Conservation (phyloP, 2,329 filamentous ascomycete species). For the Cercospora zeina region DNA sequence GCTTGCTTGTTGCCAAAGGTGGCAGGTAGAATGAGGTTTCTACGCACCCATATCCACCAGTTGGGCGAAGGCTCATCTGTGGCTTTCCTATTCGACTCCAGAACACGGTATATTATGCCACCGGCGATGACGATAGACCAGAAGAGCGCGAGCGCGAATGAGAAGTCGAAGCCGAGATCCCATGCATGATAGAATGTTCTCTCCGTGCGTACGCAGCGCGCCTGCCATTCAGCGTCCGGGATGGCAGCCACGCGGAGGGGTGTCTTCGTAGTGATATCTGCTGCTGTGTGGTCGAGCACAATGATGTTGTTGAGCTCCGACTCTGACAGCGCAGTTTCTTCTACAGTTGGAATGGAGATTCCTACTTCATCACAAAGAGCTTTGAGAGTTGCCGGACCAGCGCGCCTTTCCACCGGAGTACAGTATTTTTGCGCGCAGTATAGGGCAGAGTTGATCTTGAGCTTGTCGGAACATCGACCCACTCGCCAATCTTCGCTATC, state of each 20-base stretch:
- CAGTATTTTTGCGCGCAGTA: constrained; percentile 28
- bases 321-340: constrained; percentile 12
- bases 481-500: constrained; percentile 15
- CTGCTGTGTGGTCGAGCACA: constrained; percentile 23
- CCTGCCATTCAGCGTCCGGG: constrained; percentile 23
- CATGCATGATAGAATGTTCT: constrained; percentile 22
- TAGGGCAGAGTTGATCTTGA: constrained; percentile 21
- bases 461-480: constrained; percentile 21
- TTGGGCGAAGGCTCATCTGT: constrained; percentile 20
- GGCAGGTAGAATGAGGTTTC: constrained; percentile 48
- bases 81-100: constrained; percentile 28
- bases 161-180: constrained; percentile 23
- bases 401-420: constrained; percentile 11
- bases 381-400: constrained; percentile 13
- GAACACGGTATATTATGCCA: constrained; percentile 41
- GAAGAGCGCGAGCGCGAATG: constrained; percentile 40
- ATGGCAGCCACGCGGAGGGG: constrained; percentile 17
- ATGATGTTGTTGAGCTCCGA: constrained; percentile 14
- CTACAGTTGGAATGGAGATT: constrained; percentile 17
- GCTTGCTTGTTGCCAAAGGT: constrained; percentile 48
- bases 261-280: constrained; percentile 16
- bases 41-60: constrained; percentile 38
- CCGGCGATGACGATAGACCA: constrained; percentile 44
- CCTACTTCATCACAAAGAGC: constrained; percentile 16
- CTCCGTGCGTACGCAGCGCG: constrained; percentile 5